phyloP scores from a whole-genome alignment of 163 green algal genomes.

The Scenedesmus sp. region DNA sequence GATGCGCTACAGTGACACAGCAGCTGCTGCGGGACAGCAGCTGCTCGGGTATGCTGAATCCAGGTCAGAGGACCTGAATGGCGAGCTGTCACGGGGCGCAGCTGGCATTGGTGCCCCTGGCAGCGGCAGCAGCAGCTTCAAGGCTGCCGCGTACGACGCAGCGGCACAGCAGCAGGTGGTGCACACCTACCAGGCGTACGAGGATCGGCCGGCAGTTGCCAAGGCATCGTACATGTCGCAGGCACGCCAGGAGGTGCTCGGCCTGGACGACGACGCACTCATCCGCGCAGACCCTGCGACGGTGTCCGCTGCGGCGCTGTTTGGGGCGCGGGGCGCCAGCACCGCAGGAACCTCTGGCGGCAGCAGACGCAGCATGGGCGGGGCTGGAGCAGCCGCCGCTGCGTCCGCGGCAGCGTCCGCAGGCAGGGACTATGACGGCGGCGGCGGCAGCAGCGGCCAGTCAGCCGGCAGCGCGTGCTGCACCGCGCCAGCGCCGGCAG shows the following conservation, averaged over 20 bases:
- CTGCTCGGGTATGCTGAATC: background rate
- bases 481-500: constrained; percentile 55
- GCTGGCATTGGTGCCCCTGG: background rate
- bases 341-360: background rate
- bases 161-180: background rate
- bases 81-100: background rate
- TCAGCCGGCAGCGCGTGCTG: background rate
- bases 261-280: constrained; percentile 35
- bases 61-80: background rate
- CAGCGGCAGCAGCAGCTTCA: background rate
- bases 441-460: background rate
- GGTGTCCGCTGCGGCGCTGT: constrained; percentile 50
- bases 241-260: background rate
- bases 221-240: constrained; percentile 56
- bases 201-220: constrained; percentile 76
- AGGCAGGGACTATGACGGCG: background rate
- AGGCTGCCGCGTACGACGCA: background rate
- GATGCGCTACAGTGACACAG: background rate
- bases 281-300: constrained; percentile 38
- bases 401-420: background rate
- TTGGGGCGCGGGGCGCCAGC: constrained; percentile 18
- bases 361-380: background rate
- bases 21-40: background rate
- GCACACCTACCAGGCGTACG: constrained; percentile 71
- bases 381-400: background rate